Base-by-base conservation (phyloP, 345 rosid genomes). In the Brassica juncea region DNA sequence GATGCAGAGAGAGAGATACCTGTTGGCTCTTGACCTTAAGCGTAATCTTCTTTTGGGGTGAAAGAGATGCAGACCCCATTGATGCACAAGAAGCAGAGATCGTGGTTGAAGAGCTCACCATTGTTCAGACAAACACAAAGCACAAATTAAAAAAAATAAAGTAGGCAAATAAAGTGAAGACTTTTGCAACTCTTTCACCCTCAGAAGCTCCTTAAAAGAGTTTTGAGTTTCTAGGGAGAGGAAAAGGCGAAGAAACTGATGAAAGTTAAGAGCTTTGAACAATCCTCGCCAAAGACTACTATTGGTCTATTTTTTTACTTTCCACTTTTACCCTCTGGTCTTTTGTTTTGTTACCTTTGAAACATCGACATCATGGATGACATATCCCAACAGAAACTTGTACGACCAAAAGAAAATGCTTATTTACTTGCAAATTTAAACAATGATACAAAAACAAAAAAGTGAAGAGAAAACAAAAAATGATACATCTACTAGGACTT, bases 1-100 rank as follows among this genome's bases (percentile, higher is more conserved):
- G 52, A 65, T 34, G 44, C 28, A 65, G 27, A 66, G 28, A 64
- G 10, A 39, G 21, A 39, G 32, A 27, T 54, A 79, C 82, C 82
- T 72, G 73, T 59, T 73, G 77, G 77, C 37, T 67, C 73, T 79
- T 79, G 64, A 79, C 73, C 54, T 1, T 72, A 73, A 79, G 42
- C 12, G 21, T 59, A 16, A 79, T 1, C 30, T 80, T 79, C 12
- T 5, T 8, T 16, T 12, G 12, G 28, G 74, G 71, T 25, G 55
- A 42, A 28, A 68, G 79, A 69, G 79, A 74, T 70, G 68, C 25
- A 63, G 79, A 75, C 58, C 72, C 70, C 68, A 74, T 74, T 19
- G 75, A 28, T 30, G 34, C 58, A 28, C 9, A 47, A 19, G 83
- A 80, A 52, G 67, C 83, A 74, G 79, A 80, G 72, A 80, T 70